A percentile compares a stretch with the other conserved stretches of the same genome.
These are phyloP conservation scores for Candida alai DNA, from an alignment of 805 yeast genomes.

Conservation along the genomic window DNA sequence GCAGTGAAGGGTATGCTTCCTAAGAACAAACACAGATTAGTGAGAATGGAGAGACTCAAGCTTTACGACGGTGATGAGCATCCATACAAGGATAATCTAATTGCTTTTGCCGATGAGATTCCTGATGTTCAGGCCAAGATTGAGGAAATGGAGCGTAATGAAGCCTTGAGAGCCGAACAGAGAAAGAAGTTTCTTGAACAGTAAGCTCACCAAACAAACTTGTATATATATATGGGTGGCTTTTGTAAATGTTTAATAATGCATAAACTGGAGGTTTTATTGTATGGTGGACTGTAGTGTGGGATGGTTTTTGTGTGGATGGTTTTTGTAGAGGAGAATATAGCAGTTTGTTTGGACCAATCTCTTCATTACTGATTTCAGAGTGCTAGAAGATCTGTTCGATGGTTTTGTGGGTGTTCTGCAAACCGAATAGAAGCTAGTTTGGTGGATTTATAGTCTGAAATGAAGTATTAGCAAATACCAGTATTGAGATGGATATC, in stretches of 20 bases:
- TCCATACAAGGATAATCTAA: slow-evolving; percentile 78
- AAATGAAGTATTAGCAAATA: too few species aligned
- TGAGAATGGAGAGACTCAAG: slow-evolving; percentile 78
- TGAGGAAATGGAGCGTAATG: slow-evolving; percentile 33
- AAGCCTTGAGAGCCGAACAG: slow-evolving; percentile 28
- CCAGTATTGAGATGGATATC: too few species aligned
- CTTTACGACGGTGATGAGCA: slow-evolving; percentile 84
- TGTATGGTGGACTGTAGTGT: too few species aligned
- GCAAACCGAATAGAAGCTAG: too few species aligned
- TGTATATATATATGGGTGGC: not conserved
- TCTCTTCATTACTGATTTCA: too few species aligned
- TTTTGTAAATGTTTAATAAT: not conserved
- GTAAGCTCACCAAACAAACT: slow-evolving; percentile 2
- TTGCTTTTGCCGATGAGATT: slow-evolving; percentile 82
- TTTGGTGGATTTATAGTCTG: too few species aligned
- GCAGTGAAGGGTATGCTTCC: slow-evolving; percentile 98
- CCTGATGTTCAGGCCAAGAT: slow-evolving; percentile 45
- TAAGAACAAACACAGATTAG: slow-evolving; percentile 75
- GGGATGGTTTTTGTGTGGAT: too few species aligned
- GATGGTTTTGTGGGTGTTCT: too few species aligned
- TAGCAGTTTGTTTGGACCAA: too few species aligned
- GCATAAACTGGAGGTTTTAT: not conserved
- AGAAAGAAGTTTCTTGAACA: slow-evolving; percentile 29
- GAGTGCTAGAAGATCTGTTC: too few species aligned
- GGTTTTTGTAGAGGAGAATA: too few species aligned